Percentiles rank a stretch among this genome's conserved stretches.
Evolutionary conservation across 495 filamentous ascomycete genomes (phyloP).

Genomic region (Xylaria scruposa): DNA sequence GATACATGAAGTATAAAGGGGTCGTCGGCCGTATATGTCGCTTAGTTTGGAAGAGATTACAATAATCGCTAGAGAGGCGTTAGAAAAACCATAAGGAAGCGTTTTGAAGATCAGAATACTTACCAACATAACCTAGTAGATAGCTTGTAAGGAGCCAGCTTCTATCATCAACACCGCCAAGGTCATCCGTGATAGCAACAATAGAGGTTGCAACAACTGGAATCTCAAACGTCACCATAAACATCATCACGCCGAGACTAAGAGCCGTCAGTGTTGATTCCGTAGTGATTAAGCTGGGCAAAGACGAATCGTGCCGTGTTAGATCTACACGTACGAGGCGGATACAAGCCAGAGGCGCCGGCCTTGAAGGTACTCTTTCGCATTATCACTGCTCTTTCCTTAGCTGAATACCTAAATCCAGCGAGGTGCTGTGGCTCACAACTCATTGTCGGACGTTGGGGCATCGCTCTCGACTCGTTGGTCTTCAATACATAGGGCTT

Average conservation of each 20-base stretch:
- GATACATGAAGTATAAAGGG: constrained; percentile 49
- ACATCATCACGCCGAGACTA: constrained; percentile 30
- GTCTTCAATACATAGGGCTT: no score
- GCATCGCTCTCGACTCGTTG: no score
- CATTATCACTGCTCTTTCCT: not conserved
- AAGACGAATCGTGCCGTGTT: no score
- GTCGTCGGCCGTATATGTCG: constrained; percentile 58
- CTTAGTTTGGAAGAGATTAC: constrained; percentile 60
- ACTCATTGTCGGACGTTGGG: no score
- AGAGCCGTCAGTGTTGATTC: not conserved
- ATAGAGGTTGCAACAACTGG: constrained; percentile 57
- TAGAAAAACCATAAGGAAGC: not conserved
- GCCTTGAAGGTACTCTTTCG: not conserved
- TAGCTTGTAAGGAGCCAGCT: constrained; percentile 50
- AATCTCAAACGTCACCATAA: constrained; percentile 53
- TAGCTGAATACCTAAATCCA: not conserved
- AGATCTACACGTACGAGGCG: not conserved
- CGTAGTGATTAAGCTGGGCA: no score
- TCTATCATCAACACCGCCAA: constrained; percentile 48
- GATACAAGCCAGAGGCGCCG: not conserved
- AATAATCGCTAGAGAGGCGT: constrained; percentile 26
- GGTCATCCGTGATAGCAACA: constrained; percentile 52
- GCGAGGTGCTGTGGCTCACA: no score
- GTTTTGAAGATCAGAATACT: no score
- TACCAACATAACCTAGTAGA: constrained; percentile 22